A percentile compares a stretch with the other conserved stretches of the same genome.
These are phyloP conservation scores for Trichosporon sp. DNA, from an alignment of 1,284 basidiomycete genomes.

Conservation along the genomic window DNA sequence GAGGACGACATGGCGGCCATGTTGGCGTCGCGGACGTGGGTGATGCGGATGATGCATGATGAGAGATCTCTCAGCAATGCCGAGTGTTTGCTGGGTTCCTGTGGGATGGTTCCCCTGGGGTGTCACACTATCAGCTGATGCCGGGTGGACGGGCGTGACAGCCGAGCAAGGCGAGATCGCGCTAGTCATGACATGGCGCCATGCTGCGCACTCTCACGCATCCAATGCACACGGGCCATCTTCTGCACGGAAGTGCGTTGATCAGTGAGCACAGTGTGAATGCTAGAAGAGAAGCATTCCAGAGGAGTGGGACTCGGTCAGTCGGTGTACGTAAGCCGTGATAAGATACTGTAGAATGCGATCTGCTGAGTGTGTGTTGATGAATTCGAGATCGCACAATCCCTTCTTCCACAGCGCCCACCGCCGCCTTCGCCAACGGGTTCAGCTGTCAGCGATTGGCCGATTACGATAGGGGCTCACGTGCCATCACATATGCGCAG, in stretches of 20 bases:
- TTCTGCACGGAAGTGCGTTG: neutral
- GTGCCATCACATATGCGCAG: neutral
- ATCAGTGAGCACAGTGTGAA: neutral
- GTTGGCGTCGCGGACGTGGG: neutral
- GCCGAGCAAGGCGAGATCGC: neutral
- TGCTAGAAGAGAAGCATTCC: neutral
- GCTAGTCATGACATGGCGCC: neutral
- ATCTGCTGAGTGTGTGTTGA: too few relatives aligned
- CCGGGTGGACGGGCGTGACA: slow-evolving; percentile 1
- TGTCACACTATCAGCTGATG: slow-evolving; percentile 10
- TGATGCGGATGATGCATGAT: neutral
- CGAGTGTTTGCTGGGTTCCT: neutral
- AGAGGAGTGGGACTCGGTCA: neutral
- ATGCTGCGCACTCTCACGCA: neutral
- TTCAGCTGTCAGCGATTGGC: neutral
- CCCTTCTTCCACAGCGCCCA: too few relatives aligned
- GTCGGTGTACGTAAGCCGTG: slow-evolving; percentile 3
- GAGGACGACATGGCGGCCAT: too few relatives aligned
- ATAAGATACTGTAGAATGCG: neutral
- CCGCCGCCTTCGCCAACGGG: neutral
- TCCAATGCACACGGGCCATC: neutral
- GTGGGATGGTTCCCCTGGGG: neutral
- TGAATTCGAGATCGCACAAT: neutral
- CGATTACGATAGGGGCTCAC: too few relatives aligned
- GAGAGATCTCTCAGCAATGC: neutral